Base-by-base conservation (phyloP, 305 asterid genomes). In the Plantago lanceolata region DNA sequence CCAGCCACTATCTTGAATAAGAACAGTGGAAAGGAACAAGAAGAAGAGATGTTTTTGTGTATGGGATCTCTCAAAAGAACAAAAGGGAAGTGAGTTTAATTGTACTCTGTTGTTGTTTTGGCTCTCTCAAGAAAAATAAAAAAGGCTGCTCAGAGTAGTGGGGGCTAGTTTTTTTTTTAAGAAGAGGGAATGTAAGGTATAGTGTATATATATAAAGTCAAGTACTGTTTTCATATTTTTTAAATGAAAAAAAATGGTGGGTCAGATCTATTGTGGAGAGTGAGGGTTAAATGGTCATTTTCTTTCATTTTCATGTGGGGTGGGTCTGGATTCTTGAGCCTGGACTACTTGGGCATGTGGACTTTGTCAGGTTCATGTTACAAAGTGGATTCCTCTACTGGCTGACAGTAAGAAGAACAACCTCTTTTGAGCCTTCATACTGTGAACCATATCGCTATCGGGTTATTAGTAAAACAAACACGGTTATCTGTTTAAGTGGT, bases 311-410 rank as follows among this genome's bases (percentile, higher is more conserved):
- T 75, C 80, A 79, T 76, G 87, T 79, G 47, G 77, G 82, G 78
- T 56, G 76, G 80, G 81, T 73, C 77, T 78, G 71, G 73, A 47
- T 66, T 70, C 73, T 74, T 77, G 75, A 71, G 73, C 58, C 63
- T 70, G 79, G 77, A 76, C 76, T 82, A 71, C 78, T 64, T 74
- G 71, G 87, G 79, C 98, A 88, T 85, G 95, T 91, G 95, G 92
- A 73, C 84, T 78, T 73, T 86, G 91, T 86, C 94, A 87, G 90
- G 45, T 74, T 73, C 68, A 77, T 73, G 80, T 55, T 72, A 68
- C 76, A 68, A 84, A 75, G 82, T 84, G 83, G 84, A 81, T 79
- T 82, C 59, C 64, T 80, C 78, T 71, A 75, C 87, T 82, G 37
- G 37, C 61, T 56, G 61, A 19, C 61, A 56, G 61, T 56, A 28